These are phyloP conservation scores for Rhodotorula graminis DNA, from an alignment of 768 basidiomycete species.

Conservation along the genomic window DNA sequence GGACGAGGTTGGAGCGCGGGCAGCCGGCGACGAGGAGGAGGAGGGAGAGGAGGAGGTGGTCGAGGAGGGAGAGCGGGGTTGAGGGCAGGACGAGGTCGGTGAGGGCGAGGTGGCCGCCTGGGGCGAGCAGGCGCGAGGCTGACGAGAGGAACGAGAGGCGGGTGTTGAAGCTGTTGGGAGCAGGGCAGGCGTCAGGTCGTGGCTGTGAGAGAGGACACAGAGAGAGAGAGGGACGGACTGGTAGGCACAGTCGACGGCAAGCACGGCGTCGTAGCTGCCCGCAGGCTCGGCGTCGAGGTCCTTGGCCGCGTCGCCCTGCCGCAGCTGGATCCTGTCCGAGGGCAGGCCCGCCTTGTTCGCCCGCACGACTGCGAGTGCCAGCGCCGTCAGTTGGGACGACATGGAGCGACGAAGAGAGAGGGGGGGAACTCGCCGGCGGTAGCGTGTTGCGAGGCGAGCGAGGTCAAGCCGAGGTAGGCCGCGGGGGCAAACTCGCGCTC, in stretches of 20 bases:
- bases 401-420: not conserved
- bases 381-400: not conserved
- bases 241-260: slow-evolving; percentile 28
- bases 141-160: slow-evolving; percentile 2
- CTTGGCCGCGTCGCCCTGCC: slow-evolving; percentile 13
- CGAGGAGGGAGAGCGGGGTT: not conserved
- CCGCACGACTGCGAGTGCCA: slow-evolving; percentile 1
- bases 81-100: slow-evolving; percentile 18
- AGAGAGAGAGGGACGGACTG: slow-evolving; percentile 9
- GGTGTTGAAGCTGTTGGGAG: slow-evolving; percentile 13
- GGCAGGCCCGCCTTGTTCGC: not conserved
- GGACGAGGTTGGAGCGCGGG: slow-evolving; percentile 16
- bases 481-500: slow-evolving; percentile 8
- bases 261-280: not conserved
- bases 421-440: not conserved
- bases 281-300: not conserved
- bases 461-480: slow-evolving; percentile 10
- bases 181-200: not conserved
- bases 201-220: not conserved
- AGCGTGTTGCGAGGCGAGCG: not conserved
- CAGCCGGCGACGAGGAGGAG: slow-evolving; percentile 16
- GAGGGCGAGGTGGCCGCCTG: slow-evolving; percentile 5
- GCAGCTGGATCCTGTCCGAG: not conserved
- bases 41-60: slow-evolving; percentile 13
- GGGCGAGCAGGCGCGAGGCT: not conserved